Evolutionary conservation across 1,139 yeast species (phyloP), one percentile per base, ranked within the genome.

Genomic region (Taphrina populina): DNA sequence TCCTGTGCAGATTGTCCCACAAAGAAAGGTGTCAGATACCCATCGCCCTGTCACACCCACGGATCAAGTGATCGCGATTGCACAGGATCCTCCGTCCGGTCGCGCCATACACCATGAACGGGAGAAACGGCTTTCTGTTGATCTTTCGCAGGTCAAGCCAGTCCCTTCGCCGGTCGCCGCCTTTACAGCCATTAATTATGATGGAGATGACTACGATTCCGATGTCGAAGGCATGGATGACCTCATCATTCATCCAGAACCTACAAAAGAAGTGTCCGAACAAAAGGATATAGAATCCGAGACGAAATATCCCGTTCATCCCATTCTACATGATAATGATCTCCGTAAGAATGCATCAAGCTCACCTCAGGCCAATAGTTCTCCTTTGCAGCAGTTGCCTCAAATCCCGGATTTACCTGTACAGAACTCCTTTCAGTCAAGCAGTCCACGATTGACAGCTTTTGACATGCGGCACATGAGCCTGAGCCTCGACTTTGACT

Each of bases 141-240:
- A 40, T 17, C 15, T 40, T 21, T 10, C 13, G 11, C 7, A 15
- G n/a, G 34, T 26, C 10, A 40, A 40, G 4, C 45, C 45, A 13
- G 34, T 34, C 3, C 34, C 34, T 6, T 23, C 45, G 2, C 45
- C 45, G 5, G 13, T 10, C 7, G 5, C 7, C 21, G n/a, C 37
- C 4, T 40, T 41, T 6, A 39, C 54, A n/a, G 39, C 46, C n/a
- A 35, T 49, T 17, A 49, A 33, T 33, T 49, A 49, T 17, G 54
- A 49, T 30, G 54, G 54, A 23, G 54, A 49, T 20, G 54, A 49
- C 6, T 49, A 49, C 19, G 35, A 47, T n/a, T 44, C 49, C 19
- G 52, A 45, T 26, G 6, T 5, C n/a, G 53, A 47, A 6, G 27
- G 24, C 19, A 20, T 15, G 29, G 44, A 37, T 10, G 53, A 47